Conservation (phyloP, 139 green algal species). For the Chlamydomonas asymmetrica region DNA sequence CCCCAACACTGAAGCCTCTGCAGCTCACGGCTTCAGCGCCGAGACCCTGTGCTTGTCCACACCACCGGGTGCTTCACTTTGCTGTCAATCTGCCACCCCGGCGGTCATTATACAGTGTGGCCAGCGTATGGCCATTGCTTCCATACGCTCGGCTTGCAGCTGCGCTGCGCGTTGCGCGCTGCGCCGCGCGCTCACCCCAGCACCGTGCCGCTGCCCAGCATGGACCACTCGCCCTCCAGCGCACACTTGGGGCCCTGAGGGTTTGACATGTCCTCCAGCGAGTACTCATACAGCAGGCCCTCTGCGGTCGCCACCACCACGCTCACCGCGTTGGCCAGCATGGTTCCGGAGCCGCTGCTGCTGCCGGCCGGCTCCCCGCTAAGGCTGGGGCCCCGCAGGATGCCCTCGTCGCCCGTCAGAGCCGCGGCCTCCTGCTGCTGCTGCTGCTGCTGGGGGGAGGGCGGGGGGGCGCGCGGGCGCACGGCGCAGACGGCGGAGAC, state of each 20-base stretch:
- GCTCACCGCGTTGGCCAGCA: constrained; percentile 6
- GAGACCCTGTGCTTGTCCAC: too few species aligned
- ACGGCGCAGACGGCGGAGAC: constrained; percentile 41
- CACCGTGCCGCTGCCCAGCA: constrained; percentile 36
- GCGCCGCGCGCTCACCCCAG: neutral
- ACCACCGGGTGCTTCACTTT: too few species aligned
- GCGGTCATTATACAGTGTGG: too few species aligned
- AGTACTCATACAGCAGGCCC: constrained; percentile 65
- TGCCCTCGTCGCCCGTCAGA: neutral
- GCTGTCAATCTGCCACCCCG: too few species aligned
- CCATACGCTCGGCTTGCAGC: too few species aligned
- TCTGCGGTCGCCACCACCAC: constrained; percentile 59
- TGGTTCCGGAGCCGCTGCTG: too few species aligned
- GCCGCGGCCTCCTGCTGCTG: neutral
- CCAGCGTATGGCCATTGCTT: too few species aligned
- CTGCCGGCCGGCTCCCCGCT: too few species aligned
- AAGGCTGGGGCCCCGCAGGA: neutral
- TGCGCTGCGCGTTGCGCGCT: too few species aligned
- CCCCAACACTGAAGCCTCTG: too few species aligned
- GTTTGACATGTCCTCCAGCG: constrained; percentile 20
- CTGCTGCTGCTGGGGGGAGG: too few species aligned
- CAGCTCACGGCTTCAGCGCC: too few species aligned
- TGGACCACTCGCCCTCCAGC: constrained; percentile 42
- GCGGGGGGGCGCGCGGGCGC: neutral
- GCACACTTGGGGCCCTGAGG: constrained; percentile 22